Evolutionary conservation across 139 green algal genomes (phyloP).

Genomic region (Volvox reticuliferus): DNA sequence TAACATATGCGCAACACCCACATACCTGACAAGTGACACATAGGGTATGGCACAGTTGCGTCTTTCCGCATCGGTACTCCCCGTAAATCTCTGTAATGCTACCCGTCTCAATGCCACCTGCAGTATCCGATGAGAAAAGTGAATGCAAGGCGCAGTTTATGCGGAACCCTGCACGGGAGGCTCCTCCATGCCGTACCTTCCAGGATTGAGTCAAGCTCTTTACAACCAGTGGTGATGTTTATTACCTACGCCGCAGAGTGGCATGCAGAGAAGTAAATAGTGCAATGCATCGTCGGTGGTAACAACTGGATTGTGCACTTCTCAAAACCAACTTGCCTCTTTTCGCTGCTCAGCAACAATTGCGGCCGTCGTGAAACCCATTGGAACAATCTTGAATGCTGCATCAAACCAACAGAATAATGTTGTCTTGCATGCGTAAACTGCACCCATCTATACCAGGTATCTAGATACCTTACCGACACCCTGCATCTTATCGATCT

Average conservation of each 20-base stretch:
- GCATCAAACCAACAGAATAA: conserved; percentile 1
- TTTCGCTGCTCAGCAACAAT: conserved; percentile 82
- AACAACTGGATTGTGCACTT: neutral
- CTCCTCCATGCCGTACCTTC: conserved; percentile 67
- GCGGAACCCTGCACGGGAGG: too few relatives aligned
- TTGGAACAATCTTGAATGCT: conserved; percentile 93
- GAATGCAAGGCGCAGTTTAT: too few relatives aligned
- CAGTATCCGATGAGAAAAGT: neutral
- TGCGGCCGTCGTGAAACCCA: conserved; percentile 96
- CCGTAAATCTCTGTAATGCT: conserved; percentile 99
- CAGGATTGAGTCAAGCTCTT: conserved; percentile 93
- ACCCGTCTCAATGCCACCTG: conserved; percentile 97
- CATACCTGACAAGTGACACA: conserved; percentile 95
- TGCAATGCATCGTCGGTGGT: too few relatives aligned
- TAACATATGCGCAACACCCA: neutral
- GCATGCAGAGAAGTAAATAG: too few relatives aligned
- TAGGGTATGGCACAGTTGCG: conserved; percentile 98
- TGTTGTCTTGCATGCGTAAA: neutral
- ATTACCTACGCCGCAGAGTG: conserved; percentile 76
- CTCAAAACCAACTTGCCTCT: conserved; percentile 49
- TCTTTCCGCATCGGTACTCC: conserved; percentile 97
- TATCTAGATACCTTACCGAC: neutral
- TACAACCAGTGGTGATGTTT: conserved; percentile 91
- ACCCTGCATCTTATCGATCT: conserved; percentile 71
- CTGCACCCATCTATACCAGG: too few relatives aligned